phyloP scores from a whole-genome alignment of 768 basidiomycete species.

The Mycena crocata region DNA sequence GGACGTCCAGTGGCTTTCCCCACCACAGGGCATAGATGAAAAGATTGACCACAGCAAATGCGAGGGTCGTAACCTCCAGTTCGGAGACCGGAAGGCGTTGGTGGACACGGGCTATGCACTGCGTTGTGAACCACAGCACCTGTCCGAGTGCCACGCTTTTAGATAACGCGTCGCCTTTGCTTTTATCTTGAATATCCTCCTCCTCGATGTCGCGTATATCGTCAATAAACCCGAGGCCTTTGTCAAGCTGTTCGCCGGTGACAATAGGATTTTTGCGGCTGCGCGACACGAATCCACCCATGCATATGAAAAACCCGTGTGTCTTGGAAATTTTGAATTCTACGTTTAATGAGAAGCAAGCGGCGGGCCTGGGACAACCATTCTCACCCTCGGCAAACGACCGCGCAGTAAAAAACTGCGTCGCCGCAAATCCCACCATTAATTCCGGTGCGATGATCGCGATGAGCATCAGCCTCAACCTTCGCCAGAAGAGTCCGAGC shows the following conservation, averaged over 20 bases:
- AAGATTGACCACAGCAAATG: conserved; percentile 44
- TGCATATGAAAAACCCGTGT: conserved; percentile 34
- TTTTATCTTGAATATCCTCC: conserved; percentile 36
- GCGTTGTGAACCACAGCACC: conserved; percentile 47
- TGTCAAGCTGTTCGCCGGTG: neutral
- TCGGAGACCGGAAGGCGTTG: conserved; percentile 45
- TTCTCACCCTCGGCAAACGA: neutral
- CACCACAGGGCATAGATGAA: conserved; percentile 50
- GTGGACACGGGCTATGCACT: conserved; percentile 39
- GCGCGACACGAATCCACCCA: conserved; percentile 38
- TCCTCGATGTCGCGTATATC: conserved; percentile 4
- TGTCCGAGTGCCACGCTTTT: conserved; percentile 49
- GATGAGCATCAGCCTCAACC: neutral
- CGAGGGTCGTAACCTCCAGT: conserved; percentile 50
- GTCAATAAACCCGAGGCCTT: too few species aligned
- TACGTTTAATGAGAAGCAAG: neutral
- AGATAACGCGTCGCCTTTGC: conserved; percentile 47
- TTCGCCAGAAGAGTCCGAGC: conserved; percentile 21
- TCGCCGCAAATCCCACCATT: neutral
- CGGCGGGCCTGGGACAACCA: neutral
- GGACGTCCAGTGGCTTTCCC: conserved; percentile 49
- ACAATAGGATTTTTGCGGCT: conserved; percentile 1
- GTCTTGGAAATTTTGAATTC: conserved; percentile 12
- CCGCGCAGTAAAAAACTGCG: neutral
- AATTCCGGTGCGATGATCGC: neutral